phyloP scores from a whole-genome alignment of 495 filamentous ascomycete genomes.

The Aspergillus incahuasiensis region DNA sequence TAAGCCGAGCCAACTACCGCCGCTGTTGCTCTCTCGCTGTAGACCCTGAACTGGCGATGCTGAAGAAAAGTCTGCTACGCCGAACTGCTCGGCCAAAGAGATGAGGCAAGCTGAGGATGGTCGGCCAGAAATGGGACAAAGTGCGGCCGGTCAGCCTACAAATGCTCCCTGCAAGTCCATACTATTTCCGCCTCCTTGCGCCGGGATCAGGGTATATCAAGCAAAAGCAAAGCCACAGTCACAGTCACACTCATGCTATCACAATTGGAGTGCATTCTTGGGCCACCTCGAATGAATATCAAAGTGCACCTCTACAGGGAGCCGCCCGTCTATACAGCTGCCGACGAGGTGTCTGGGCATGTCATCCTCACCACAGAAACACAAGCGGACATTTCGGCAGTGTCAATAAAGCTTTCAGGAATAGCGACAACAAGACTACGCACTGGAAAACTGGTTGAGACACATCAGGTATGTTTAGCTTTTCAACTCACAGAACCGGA shows the following conservation, averaged over 20 bases:
- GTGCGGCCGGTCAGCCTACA: background rate
- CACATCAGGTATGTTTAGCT: slow-evolving; percentile 6
- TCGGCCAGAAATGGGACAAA: background rate
- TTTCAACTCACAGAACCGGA: no score
- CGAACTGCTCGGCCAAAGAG: background rate
- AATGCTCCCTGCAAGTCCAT: background rate
- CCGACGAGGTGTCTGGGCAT: background rate
- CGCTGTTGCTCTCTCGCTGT: background rate
- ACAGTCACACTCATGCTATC: background rate
- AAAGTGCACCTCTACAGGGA: background rate
- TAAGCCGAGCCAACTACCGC: slow-evolving; percentile 1
- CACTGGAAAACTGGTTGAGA: background rate
- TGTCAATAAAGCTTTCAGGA: background rate
- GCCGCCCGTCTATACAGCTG: background rate
- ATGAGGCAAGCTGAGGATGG: background rate
- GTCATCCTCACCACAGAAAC: background rate
- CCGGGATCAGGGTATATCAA: background rate
- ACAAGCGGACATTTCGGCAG: background rate
- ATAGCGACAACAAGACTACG: background rate
- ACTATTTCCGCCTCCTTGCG: background rate
- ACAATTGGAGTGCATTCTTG: background rate
- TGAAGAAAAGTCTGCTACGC: background rate
- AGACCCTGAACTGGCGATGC: background rate
- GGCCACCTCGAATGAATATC: background rate
- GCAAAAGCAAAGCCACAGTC: background rate